phyloP scores from a whole-genome alignment of 169 alveolate genomes.

The Eimeria sp. region DNA sequence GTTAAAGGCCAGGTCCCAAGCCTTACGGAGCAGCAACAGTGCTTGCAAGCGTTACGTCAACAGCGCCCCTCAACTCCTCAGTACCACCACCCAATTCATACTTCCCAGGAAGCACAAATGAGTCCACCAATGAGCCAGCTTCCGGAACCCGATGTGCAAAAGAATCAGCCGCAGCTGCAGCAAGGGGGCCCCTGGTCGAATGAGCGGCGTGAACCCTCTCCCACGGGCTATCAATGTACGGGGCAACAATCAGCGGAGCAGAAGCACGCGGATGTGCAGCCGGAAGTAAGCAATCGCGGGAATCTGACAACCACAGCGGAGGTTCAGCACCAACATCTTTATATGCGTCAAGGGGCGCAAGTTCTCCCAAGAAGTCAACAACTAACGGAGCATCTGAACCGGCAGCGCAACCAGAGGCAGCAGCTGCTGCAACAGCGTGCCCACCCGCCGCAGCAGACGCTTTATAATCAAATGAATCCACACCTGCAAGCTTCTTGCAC shows the following conservation, averaged over 20 bases:
- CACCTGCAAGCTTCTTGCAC: slow-evolving; percentile 52
- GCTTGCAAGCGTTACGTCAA: neutral
- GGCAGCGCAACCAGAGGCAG: slow-evolving; percentile 75
- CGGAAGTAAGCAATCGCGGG: neutral
- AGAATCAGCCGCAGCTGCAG: slow-evolving; percentile 1
- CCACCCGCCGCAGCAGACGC: slow-evolving; percentile 38
- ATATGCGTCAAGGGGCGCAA: slow-evolving; percentile 8
- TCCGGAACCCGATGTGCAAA: neutral
- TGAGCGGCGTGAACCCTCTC: slow-evolving; percentile 26
- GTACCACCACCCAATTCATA: slow-evolving; percentile 25
- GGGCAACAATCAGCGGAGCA: slow-evolving; percentile 10
- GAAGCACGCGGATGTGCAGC: slow-evolving; percentile 13
- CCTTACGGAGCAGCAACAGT: slow-evolving; percentile 14
- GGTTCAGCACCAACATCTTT: slow-evolving; percentile 20
- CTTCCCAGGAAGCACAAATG: neutral
- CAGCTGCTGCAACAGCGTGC: slow-evolving; percentile 48
- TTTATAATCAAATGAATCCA: neutral
- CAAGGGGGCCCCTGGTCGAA: neutral
- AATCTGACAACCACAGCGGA: neutral
- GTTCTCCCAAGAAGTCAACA: slow-evolving; percentile 43
- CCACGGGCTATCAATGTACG: neutral
- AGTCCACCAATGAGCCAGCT: neutral
- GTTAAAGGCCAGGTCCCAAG: neutral
- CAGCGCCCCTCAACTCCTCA: slow-evolving; percentile 48
- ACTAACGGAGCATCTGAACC: slow-evolving; percentile 43